Base-by-base conservation (phyloP, 805 yeast genomes). In the Torulaspora quercuum region DNA sequence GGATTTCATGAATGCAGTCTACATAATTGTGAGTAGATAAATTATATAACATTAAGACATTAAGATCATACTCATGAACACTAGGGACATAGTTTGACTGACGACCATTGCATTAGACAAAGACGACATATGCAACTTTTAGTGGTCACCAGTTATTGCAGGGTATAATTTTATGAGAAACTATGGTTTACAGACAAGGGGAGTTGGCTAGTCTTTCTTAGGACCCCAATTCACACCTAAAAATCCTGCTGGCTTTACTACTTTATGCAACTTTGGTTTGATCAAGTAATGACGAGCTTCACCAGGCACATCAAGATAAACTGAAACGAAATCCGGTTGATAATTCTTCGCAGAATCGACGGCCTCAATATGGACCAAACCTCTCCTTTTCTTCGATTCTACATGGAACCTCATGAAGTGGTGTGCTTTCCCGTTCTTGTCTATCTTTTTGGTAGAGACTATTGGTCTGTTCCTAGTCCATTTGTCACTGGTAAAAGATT, bases 391-490 rank as follows among this genome's bases (percentile, higher is more conserved):
- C 20, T 72, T 73, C 26, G 94, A 79, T 57, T 85, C 89, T 26
- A 89, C 90, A 53, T 82, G 88, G 62, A 88, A 88, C 57, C 82
- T 78, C 92, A 89, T 82, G 41, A 78, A 68, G 50, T 84, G 69
- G 49, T 83, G 94, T 48, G 84, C 92, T 49, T 78, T 76, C 2
- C 95, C 95, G 41, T 81, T 80, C 43, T 76, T 73, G 35, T 82
- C 95, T 38, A 76, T 63, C 42, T 80, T 70, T 17, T 46, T 50
- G 15, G 72, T 64, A 9, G 92, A 76, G 32, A 78, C 76, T 25
- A 85, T 76, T 2, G 96, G 95, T 64, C 95, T 76, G 55, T 84
- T 84, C 65, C 95, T 76, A 6, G 87, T 82, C 90, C 95, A 86
- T 51, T 77, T 77, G 55, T 84, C 90, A 30, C 65, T 69, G 14